phyloP scores from a whole-genome alignment of 2,329 filamentous ascomycete genomes.

The Aureobasidium lini region DNA sequence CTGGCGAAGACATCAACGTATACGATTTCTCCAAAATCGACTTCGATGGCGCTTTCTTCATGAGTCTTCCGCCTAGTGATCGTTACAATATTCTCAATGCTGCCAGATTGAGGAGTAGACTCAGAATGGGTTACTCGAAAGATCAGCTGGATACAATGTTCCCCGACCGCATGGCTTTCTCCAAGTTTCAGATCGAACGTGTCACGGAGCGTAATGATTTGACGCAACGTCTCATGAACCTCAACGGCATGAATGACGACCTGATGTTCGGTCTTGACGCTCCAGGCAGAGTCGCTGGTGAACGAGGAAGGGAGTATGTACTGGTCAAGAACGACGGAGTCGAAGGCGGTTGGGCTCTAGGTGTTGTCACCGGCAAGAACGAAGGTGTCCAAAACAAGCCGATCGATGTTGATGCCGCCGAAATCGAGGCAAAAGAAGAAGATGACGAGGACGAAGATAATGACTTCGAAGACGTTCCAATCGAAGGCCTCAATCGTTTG shows the following conservation, averaged over 20 bases:
- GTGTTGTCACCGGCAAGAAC: conserved; percentile 82
- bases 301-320: conserved; percentile 89
- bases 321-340: conserved; percentile 91
- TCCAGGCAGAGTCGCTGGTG: conserved; percentile 65
- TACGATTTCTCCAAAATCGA: conserved; percentile 99
- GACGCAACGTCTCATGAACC: conserved; percentile 87
- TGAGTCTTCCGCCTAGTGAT: conserved; percentile 79
- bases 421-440: conserved; percentile 42
- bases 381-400: conserved; percentile 74
- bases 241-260: conserved; percentile 82
- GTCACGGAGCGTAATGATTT: conserved; percentile 89
- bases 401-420: conserved; percentile 75
- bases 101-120: conserved; percentile 73
- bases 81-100: conserved; percentile 97
- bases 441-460: conserved; percentile 58
- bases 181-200: conserved; percentile 89
- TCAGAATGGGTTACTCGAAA: conserved; percentile 94
- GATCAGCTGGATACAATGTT: conserved; percentile 97
- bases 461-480: conserved; percentile 87
- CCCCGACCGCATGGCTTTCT: conserved; percentile 94
- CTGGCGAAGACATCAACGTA: conserved; percentile 74
- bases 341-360: conserved; percentile 91
- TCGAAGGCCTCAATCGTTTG: conserved; percentile 79
- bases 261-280: conserved; percentile 56
- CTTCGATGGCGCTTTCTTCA: conserved; percentile 92